Evolutionary conservation across 164 flowering plant species (phyloP), one percentile per base, ranked within the genome.

Genomic region (Buxus sempervirens): DNA sequence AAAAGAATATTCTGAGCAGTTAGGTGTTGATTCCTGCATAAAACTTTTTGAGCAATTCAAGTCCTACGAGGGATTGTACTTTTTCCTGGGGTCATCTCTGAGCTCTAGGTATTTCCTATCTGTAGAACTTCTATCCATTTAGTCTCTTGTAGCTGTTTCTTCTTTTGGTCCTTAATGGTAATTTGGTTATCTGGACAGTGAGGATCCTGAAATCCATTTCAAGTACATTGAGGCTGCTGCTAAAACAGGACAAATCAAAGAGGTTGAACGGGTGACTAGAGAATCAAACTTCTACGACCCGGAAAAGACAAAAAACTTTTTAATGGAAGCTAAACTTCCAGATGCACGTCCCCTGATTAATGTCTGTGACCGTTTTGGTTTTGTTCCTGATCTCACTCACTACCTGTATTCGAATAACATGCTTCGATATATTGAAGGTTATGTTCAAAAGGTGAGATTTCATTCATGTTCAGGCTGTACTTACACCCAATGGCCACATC

Each of bases 301-400:
- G 58, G 98, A 96, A 74, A 96, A 96, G 81, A 96, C 99, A 0
- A 96, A 96, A 80, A 96, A 93, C 79, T 96, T 96, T 60, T 66
- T 96, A 38, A 96, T 96, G 99, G 99, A 96, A 70, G 96, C 98
- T 65, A 93, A 96, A 74, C 97, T 96, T 83, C 99, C 99, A 23
- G 99, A 96, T 88, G 99, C 99, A 28, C 78, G 99, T 3, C 99
- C 99, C 0, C 78, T 96, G 53, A 96, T 96, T 58, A 96, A 96
- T 76, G 99, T 96, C n/a, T 96, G 99, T 73, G 99, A 96, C 69
- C 95, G 99, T 41, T 93, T 93, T 90, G 98, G 98, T 54, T 96
- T 90, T 83, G 99, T 96, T 53, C 97, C 98, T 0, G 98, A 96
- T 79, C 91, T 96, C 63, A 96, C 99, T 5, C 99, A 96, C 82